Conservation (phyloP, 192 early-diverging fungal species). For the Piromyces finnis region DNA sequence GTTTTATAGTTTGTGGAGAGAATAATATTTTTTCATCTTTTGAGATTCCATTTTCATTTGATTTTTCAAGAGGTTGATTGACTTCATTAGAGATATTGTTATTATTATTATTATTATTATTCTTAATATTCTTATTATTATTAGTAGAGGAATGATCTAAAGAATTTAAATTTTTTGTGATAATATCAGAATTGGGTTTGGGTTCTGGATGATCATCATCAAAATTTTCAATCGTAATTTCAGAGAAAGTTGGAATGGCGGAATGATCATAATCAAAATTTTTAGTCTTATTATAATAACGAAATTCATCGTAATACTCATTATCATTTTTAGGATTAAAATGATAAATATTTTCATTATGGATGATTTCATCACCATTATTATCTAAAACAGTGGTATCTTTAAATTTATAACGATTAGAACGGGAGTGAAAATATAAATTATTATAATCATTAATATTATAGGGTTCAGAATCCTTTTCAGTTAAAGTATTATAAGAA, state of each 20-base stretch:
- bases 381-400: background rate
- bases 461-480: background rate
- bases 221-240: background rate
- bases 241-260: background rate
- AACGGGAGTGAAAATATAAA: background rate
- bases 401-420: background rate
- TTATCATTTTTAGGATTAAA: background rate
- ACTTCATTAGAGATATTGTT: background rate
- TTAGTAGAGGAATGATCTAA: no score
- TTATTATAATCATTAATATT: background rate
- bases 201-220: no score
- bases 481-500: background rate
- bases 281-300: background rate
- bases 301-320: background rate
- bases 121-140: no score
- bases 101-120: no score
- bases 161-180: background rate
- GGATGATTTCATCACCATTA: background rate
- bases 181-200: no score
- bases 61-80: background rate
- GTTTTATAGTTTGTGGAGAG: no score
- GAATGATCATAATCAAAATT: background rate
- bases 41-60: no score
- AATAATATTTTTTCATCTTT: no score
- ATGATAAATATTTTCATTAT: no score